Evolutionary conservation across 2,329 filamentous ascomycete genomes (phyloP).

Genomic region (Calycina herbarum): DNA sequence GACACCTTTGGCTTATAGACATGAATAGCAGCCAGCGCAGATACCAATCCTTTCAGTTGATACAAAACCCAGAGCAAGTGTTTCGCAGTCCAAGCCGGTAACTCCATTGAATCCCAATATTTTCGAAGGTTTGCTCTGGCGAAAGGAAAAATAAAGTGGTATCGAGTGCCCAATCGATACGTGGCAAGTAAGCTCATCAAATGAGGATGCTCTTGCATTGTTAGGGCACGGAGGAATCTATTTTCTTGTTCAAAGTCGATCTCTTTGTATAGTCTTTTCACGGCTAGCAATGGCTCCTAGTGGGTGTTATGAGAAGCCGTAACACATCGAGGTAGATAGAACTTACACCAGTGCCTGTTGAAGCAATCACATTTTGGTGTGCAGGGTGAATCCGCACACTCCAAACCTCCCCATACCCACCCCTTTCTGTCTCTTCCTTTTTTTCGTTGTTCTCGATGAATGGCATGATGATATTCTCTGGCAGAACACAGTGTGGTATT

Average conservation of each 20-base stretch:
- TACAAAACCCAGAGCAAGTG: conserved; percentile 24
- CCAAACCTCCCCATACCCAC: conserved; percentile 18
- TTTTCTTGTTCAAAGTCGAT: conserved; percentile 14
- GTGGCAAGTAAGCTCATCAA: conserved; percentile 34
- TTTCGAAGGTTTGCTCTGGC: conserved; percentile 29
- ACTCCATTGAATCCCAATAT: conserved; percentile 27
- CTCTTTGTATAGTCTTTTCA: not conserved
- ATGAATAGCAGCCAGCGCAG: conserved; percentile 29
- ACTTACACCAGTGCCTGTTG: not conserved
- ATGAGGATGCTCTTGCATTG: conserved; percentile 18
- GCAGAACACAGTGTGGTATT: not conserved
- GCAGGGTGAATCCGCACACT: conserved; percentile 5
- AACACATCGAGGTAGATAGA: not conserved
- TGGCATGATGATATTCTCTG: conserved; percentile 6
- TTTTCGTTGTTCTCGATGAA: conserved; percentile 9
- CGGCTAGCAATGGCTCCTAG: not conserved
- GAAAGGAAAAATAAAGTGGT: conserved; percentile 34
- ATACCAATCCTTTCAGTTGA: conserved; percentile 29
- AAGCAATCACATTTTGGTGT: conserved; percentile 5
- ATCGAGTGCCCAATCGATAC: conserved; percentile 21
- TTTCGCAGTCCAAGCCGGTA: not conserved
- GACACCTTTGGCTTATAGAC: not conserved
- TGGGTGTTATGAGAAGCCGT: not conserved
- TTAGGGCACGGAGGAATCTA: conserved; percentile 11
- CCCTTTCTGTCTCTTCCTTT: not conserved